Evolutionary conservation across 257 asterid genomes (phyloP), one percentile per base, ranked within the genome.

Genomic region (Forsythia suspensa): DNA sequence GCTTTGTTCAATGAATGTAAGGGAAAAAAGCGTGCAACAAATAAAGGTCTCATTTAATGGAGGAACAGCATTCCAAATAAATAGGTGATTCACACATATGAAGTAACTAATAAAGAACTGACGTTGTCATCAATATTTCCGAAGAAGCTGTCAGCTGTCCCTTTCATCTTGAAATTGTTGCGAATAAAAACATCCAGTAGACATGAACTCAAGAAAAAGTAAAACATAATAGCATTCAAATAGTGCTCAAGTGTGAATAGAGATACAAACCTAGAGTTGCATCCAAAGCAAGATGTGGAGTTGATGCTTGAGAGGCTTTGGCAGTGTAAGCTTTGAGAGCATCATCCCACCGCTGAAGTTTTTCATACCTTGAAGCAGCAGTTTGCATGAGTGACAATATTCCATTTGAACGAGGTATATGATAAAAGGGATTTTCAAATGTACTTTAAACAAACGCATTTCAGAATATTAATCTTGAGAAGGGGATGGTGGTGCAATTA

Each of bases 321-420:
- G 87, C 88, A 78, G 97, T 96, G 91, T 96, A 96, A 70, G 99
- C 99, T 90, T 92, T 96, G 78, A 96, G 92, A 84, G 99, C 99
- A 87, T 96, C 98, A 75, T 92, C 97, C 99, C 99, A 96, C 43
- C 99, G 91, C 80, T 96, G 99, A 87, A 96, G 92, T 83, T 96
- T 96, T 83, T 94, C 99, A 80, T 96, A 94, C 99, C 99, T 95
- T 71, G 38, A 76, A 82, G 73, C 71, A 81, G 69, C 38, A 84
- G 75, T 78, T 76, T 51, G 67, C 34, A 76, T 74, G 59, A 75
- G 82, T 61, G 52, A 79, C 76, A 51, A 78, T 12, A 55, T 21
- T 40, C 18, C 71, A 74, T 57, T n/a, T 41, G 40, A 79, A 72
- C 37, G 59, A 68, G 3, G 42, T 69, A 6, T 48, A 55, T 16